These are phyloP conservation scores for Orbilia brochopaga DNA, from an alignment of 2,329 filamentous ascomycete species.

Conservation along the genomic window DNA sequence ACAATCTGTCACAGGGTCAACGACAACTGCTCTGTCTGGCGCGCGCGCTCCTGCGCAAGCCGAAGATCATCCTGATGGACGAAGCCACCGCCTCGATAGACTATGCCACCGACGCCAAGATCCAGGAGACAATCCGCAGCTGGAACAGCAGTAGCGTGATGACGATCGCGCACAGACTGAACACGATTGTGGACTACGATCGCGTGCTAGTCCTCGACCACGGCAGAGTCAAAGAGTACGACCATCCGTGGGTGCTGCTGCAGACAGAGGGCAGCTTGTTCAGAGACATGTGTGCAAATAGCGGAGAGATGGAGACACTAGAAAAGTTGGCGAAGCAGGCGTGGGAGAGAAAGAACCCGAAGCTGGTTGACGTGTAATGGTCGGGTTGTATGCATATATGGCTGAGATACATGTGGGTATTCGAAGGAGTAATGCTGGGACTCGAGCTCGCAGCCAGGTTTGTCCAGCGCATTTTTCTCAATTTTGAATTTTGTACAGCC, in stretches of 20 bases:
- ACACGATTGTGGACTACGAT: constrained; percentile 98
- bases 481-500: too few species aligned
- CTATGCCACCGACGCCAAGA: constrained; percentile 92
- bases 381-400: neutral
- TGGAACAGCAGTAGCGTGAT: constrained; percentile 86
- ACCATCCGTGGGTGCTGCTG: constrained; percentile 83
- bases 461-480: too few species aligned
- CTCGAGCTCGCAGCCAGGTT: too few species aligned
- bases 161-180: constrained; percentile 92
- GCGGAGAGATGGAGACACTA: constrained; percentile 53
- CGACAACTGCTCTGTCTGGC: constrained; percentile 92
- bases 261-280: constrained; percentile 71
- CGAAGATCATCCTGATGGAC: constrained; percentile 97
- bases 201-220: constrained; percentile 94
- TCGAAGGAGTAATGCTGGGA: too few species aligned
- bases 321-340: constrained; percentile 54
- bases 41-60: constrained; percentile 85
- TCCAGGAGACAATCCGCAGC: constrained; percentile 94
- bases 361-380: constrained; percentile 23
- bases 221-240: constrained; percentile 84
- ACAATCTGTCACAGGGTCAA: constrained; percentile 94
- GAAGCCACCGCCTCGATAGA: constrained; percentile 98
- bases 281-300: constrained; percentile 55
- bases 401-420: neutral
- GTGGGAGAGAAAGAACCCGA: constrained; percentile 51